Conservation (phyloP, 2,329 filamentous ascomycete species). For the Phoma sp. region DNA sequence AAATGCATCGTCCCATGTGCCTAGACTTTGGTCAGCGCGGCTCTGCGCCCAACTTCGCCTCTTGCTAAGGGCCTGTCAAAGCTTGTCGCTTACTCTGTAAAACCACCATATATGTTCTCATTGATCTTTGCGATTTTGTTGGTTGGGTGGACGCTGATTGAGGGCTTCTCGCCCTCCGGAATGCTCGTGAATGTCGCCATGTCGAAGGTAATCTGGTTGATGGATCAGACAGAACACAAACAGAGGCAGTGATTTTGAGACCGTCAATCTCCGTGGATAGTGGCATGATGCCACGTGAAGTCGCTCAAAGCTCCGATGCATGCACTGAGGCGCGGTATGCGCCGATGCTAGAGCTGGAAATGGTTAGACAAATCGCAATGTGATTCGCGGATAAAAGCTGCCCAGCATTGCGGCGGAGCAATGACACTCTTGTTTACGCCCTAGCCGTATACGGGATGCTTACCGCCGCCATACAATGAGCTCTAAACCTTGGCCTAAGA, state of each 20-base stretch:
- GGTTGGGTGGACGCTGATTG: conserved; percentile 69
- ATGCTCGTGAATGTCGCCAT: conserved; percentile 80
- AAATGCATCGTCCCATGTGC: conserved; percentile 89
- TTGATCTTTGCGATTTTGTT: conserved; percentile 76
- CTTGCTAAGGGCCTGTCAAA: conserved; percentile 6
- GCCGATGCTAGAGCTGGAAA: conserved; percentile 4
- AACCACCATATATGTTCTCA: conserved; percentile 82
- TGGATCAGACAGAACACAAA: conserved; percentile 3
- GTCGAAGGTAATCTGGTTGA: not conserved
- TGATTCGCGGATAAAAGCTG: conserved; percentile 13
- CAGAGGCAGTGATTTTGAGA: not conserved
- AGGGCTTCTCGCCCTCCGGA: conserved; percentile 64
- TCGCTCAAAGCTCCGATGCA: conserved; percentile 19
- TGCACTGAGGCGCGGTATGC: conserved; percentile 5
- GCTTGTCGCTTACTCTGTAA: conserved; percentile 71
- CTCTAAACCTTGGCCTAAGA: not conserved
- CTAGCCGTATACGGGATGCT: conserved; percentile 4
- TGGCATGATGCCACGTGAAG: conserved; percentile 16
- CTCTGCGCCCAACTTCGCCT: conserved; percentile 8
- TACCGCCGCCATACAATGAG: conserved; percentile 8
- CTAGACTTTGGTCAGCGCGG: conserved; percentile 52
- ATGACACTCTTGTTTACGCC: conserved; percentile 4
- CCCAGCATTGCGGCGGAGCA: conserved; percentile 4
- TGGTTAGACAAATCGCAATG: not conserved
- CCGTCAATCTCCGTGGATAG: conserved; percentile 1